Evolutionary conservation across 1,139 yeast species (phyloP).

Genomic region (Eremothecium coryli): DNA sequence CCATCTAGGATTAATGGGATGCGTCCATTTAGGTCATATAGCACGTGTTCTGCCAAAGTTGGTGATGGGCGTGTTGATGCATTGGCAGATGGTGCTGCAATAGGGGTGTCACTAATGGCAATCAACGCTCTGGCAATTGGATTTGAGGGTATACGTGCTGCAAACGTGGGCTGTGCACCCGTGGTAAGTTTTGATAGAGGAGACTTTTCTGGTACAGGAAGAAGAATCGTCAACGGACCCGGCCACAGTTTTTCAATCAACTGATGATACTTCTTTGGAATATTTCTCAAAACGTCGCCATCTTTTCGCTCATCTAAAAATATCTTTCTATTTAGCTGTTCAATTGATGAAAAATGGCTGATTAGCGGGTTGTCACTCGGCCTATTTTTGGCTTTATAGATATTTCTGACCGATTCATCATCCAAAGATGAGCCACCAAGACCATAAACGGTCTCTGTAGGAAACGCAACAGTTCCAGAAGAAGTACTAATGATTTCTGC

Average conservation of each 20-base stretch:
- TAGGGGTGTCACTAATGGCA: conserved; percentile 74
- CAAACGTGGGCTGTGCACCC: conserved; percentile 81
- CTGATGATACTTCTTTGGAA: conserved; percentile 59
- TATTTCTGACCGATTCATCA: conserved; percentile 64
- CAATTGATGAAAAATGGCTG: conserved; percentile 72
- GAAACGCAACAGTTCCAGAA: conserved; percentile 71
- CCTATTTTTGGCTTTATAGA: conserved; percentile 80
- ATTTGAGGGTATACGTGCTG: conserved; percentile 79
- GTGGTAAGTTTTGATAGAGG: conserved; percentile 69
- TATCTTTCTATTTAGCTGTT: conserved; percentile 53
- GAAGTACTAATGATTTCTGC: conserved; percentile 46
- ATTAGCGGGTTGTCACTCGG: conserved; percentile 94
- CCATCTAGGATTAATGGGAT: conserved; percentile 90
- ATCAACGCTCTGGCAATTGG: conserved; percentile 88
- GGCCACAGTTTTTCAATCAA: conserved; percentile 79
- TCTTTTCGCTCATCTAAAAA: conserved; percentile 26
- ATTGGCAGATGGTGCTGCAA: conserved; percentile 97
- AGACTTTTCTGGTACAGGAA: conserved; percentile 45
- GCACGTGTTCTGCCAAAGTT: conserved; percentile 78
- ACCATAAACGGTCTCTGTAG: conserved; percentile 96
- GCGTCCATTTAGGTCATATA: conserved; percentile 62
- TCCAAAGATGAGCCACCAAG: conserved; percentile 79
- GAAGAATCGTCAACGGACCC: conserved; percentile 81
- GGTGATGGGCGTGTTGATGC: conserved; percentile 95
- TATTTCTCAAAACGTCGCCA: conserved; percentile 26